Conservation (phyloP, 352 stramenopile species). For the Phytophthora syringae region DNA sequence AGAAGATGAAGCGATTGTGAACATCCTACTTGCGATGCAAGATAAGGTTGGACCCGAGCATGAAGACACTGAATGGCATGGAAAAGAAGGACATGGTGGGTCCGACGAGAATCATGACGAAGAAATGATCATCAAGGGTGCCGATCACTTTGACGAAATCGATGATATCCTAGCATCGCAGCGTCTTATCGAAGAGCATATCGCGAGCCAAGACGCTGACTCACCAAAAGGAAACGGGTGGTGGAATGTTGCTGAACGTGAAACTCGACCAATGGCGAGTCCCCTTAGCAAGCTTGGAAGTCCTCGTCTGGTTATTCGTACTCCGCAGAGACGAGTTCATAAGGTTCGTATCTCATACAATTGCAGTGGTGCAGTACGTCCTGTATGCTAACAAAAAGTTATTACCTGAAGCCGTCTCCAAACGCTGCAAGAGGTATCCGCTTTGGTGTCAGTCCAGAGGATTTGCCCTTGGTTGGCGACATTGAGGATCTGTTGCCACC, state of each 20-base stretch:
- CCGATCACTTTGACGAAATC: conserved; percentile 55
- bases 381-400: conserved; percentile 6
- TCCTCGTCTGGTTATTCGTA: conserved; percentile 38
- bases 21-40: conserved; percentile 60
- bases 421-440: conserved; percentile 19
- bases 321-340: conserved; percentile 15
- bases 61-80: conserved; percentile 15
- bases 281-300: conserved; percentile 61
- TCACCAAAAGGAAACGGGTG: conserved; percentile 34
- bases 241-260: conserved; percentile 61
- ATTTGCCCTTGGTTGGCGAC: conserved; percentile 50
- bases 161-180: conserved; percentile 77
- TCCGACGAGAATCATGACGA: conserved; percentile 33
- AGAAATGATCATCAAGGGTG: conserved; percentile 27
- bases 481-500: conserved; percentile 74
- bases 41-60: conserved; percentile 20
- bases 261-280: conserved; percentile 34
- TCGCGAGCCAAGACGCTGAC: not conserved
- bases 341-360: conserved; percentile 34
- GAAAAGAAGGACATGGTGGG: conserved; percentile 25
- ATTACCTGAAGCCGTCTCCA: conserved; percentile 23
- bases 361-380: not conserved
- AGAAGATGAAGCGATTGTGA: conserved; percentile 61
- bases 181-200: conserved; percentile 29
- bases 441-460: conserved; percentile 35